A percentile compares a stretch with the other conserved stretches of the same genome.
phyloP scores from a whole-genome alignment of 108 stramenopile species.

The Cyclotella baltica region DNA sequence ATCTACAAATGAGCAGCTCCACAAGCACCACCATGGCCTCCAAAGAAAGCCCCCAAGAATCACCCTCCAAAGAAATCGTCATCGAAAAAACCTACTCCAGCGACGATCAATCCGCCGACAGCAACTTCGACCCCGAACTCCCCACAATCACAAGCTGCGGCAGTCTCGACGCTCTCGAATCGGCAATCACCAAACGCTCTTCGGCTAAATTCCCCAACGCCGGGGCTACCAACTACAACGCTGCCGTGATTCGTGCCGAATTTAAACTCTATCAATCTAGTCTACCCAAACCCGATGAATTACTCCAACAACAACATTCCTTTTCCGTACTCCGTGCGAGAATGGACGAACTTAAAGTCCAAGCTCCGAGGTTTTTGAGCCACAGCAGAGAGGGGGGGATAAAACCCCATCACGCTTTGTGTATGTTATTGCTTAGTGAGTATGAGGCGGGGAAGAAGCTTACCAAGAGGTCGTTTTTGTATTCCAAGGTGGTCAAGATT shows the following conservation, averaged over 20 bases:
- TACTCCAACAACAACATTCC: constrained; percentile 44
- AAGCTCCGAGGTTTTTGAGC: constrained; percentile 35
- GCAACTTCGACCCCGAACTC: constrained; percentile 37
- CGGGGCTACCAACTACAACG: constrained; percentile 32
- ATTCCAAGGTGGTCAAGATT: constrained; percentile 19
- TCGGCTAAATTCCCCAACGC: not conserved
- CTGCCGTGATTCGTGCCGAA: constrained; percentile 36
- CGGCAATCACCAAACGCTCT: constrained; percentile 13
- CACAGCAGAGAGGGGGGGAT: constrained; percentile 44
- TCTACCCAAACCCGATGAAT: constrained; percentile 39
- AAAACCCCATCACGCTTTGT: constrained; percentile 47
- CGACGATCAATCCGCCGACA: too few relatives aligned
- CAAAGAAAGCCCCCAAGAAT: too few relatives aligned
- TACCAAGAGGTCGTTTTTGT: not conserved
- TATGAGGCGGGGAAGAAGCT: constrained; percentile 28
- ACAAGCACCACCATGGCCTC: too few relatives aligned
- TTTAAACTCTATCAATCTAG: constrained; percentile 45
- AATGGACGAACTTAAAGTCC: constrained; percentile 25
- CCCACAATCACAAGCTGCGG: constrained; percentile 25
- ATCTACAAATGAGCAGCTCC: too few relatives aligned
- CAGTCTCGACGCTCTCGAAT: constrained; percentile 17
- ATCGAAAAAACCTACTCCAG: too few relatives aligned
- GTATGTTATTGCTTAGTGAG: constrained; percentile 39
- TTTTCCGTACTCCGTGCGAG: constrained; percentile 20
- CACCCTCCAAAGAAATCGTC: too few relatives aligned